Percentiles rank a stretch among this genome's conserved stretches.
phyloP scores from a whole-genome alignment of 371 early-diverging fungal genomes.

The Mucor racemosus region DNA sequence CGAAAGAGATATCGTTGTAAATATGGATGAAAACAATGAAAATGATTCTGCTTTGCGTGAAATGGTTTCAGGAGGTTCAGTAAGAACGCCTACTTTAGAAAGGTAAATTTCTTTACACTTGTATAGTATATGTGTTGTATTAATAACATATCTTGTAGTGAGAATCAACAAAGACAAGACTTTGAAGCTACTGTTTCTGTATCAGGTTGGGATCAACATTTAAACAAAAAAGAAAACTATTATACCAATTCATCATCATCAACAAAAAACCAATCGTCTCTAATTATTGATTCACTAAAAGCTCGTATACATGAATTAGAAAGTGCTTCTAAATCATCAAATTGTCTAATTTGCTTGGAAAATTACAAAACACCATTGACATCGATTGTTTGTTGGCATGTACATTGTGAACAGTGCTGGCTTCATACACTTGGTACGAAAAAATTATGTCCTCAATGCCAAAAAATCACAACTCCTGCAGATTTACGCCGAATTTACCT shows the following conservation, averaged over 20 bases:
- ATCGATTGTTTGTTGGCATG: slow-evolving; percentile 93
- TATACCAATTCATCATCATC: slow-evolving; percentile 34
- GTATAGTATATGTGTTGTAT: neutral
- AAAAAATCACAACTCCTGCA: slow-evolving; percentile 83
- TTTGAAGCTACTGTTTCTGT: slow-evolving; percentile 48
- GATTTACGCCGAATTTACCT: slow-evolving; percentile 86
- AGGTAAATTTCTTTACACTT: neutral
- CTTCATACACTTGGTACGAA: slow-evolving; percentile 84
- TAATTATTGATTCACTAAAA: slow-evolving; percentile 81
- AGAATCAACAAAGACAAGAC: slow-evolving; percentile 25
- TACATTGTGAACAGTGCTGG: slow-evolving; percentile 92
- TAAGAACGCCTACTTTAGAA: slow-evolving; percentile 25
- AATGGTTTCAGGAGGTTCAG: slow-evolving; percentile 46
- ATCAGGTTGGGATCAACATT: slow-evolving; percentile 33
- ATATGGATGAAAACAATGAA: slow-evolving; percentile 54
- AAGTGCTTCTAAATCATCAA: slow-evolving; percentile 51
- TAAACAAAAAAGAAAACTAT: slow-evolving; percentile 7
- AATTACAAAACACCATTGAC: slow-evolving; percentile 73
- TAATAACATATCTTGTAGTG: neutral
- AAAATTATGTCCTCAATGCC: slow-evolving; percentile 91
- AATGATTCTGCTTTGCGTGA: slow-evolving; percentile 54
- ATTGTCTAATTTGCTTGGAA: slow-evolving; percentile 86
- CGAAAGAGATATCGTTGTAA: slow-evolving; percentile 63
- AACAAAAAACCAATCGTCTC: slow-evolving; percentile 33
- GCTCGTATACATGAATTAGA: slow-evolving; percentile 74